A percentile compares a stretch with the other conserved stretches of the same genome.
phyloP scores from a whole-genome alignment of 2,329 filamentous ascomycete species.

The Paraconiothyrium sp. region DNA sequence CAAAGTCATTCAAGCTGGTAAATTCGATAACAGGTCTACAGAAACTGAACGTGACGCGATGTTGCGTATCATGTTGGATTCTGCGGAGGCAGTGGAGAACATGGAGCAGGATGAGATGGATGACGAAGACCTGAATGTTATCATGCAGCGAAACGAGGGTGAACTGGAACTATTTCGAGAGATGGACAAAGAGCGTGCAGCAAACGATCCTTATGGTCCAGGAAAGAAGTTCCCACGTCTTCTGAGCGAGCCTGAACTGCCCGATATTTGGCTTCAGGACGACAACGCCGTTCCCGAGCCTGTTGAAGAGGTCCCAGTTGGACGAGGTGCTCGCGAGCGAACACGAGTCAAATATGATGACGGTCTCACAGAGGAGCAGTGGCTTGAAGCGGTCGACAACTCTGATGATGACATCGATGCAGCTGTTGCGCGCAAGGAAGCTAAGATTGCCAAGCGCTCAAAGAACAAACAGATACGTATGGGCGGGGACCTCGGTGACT shows the following conservation, averaged over 20 bases:
- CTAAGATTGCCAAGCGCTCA: constrained; percentile 81
- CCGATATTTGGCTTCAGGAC: constrained; percentile 92
- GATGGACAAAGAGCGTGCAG: constrained; percentile 79
- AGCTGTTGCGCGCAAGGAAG: constrained; percentile 88
- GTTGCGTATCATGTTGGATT: constrained; percentile 90
- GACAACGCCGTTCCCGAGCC: constrained; percentile 83
- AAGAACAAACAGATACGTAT: constrained; percentile 75
- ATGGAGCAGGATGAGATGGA: constrained; percentile 98
- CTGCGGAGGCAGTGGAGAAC: constrained; percentile 71
- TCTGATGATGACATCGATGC: constrained; percentile 95
- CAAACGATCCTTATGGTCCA: constrained; percentile 75
- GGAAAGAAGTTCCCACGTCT: constrained; percentile 77
- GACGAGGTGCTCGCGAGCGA: constrained; percentile 92
- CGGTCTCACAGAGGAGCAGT: constrained; percentile 97
- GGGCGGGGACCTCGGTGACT: constrained; percentile 67
- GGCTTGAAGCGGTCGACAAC: constrained; percentile 97
- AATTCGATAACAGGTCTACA: constrained; percentile 99
- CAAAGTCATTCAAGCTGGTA: constrained; percentile 98
- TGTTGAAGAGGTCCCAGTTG: constrained; percentile 74
- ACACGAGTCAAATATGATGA: constrained; percentile 96
- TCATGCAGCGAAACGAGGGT: constrained; percentile 86
- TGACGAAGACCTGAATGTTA: constrained; percentile 94
- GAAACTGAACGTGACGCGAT: constrained; percentile 98
- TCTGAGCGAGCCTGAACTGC: constrained; percentile 86
- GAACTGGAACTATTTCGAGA: constrained; percentile 82